Evolutionary conservation across 1,284 basidiomycete genomes (phyloP).

Genomic region (Leccinum holopus): DNA sequence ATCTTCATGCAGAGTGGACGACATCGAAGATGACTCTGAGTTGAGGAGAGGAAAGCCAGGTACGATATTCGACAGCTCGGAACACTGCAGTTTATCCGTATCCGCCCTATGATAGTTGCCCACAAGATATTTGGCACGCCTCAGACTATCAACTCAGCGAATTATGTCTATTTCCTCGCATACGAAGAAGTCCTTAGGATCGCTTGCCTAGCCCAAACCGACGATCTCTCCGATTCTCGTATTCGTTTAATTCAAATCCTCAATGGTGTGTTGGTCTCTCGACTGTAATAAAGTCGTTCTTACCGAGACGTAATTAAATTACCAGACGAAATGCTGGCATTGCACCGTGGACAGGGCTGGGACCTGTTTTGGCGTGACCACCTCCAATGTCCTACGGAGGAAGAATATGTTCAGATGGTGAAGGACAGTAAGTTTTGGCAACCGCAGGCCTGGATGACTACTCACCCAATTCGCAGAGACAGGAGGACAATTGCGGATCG

Average conservation of each 20-base stretch:
- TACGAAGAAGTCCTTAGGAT: background rate
- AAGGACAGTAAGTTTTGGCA: background rate
- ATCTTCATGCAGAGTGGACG: slow-evolving; percentile 3
- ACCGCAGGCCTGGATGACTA: background rate
- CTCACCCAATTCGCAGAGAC: background rate
- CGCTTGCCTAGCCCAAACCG: background rate
- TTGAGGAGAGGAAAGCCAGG: slow-evolving; percentile 72
- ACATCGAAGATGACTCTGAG: slow-evolving; percentile 76
- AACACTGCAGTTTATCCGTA: background rate
- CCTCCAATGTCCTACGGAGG: background rate
- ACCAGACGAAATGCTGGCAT: background rate
- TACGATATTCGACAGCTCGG: slow-evolving; percentile 28
- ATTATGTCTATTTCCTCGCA: background rate
- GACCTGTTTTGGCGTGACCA: background rate
- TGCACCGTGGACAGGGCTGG: background rate
- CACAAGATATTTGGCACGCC: slow-evolving; percentile 82
- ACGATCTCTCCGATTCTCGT: background rate
- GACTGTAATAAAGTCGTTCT: background rate
- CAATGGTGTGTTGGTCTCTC: background rate
- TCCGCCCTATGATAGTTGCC: slow-evolving; percentile 48
- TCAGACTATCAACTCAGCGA: slow-evolving; percentile 46
- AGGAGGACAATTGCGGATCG: background rate
- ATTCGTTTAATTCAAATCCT: background rate
- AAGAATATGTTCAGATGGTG: background rate
- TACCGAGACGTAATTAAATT: background rate